Evolutionary conservation across 768 basidiomycete species (phyloP).

Genomic region (Clathrus columnatus): DNA sequence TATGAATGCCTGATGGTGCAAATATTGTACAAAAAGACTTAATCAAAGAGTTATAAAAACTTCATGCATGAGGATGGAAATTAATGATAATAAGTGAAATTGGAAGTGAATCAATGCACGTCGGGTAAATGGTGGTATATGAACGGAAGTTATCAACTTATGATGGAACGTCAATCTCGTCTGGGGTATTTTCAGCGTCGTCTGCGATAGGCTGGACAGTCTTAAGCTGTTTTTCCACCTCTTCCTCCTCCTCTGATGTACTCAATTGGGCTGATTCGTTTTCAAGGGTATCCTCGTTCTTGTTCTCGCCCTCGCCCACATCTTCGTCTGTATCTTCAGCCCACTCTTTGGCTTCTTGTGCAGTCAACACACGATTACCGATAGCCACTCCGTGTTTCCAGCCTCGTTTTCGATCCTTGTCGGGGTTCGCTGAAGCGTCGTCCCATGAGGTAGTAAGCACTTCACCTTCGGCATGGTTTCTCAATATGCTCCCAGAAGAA

Average conservation of each 20-base stretch:
- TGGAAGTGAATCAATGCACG: too few relatives aligned
- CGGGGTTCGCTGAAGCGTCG: neutral
- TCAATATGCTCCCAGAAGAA: neutral
- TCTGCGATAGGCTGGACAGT: conserved; percentile 4
- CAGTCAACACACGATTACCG: conserved; percentile 5
- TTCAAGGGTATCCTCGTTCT: neutral
- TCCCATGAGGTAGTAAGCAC: conserved; percentile 5
- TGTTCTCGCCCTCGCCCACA: neutral
- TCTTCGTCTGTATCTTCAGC: neutral
- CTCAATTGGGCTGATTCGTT: neutral
- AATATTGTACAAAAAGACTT: too few relatives aligned
- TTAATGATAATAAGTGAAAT: neutral
- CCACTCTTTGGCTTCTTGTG: conserved; percentile 5
- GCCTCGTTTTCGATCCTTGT: neutral
- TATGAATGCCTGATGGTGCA: too few relatives aligned
- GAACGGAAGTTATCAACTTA: neutral
- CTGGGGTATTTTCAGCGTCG: neutral
- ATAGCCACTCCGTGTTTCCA: conserved; percentile 10
- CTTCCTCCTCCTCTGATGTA: conserved; percentile 3
- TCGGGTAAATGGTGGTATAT: too few relatives aligned
- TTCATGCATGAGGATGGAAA: too few relatives aligned
- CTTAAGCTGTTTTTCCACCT: conserved; percentile 14
- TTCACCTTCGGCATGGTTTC: neutral
- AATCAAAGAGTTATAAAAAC: too few relatives aligned
- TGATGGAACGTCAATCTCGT: neutral